Base-by-base conservation (phyloP, 2,329 filamentous ascomycete genomes). In the Fusarium succisae region DNA sequence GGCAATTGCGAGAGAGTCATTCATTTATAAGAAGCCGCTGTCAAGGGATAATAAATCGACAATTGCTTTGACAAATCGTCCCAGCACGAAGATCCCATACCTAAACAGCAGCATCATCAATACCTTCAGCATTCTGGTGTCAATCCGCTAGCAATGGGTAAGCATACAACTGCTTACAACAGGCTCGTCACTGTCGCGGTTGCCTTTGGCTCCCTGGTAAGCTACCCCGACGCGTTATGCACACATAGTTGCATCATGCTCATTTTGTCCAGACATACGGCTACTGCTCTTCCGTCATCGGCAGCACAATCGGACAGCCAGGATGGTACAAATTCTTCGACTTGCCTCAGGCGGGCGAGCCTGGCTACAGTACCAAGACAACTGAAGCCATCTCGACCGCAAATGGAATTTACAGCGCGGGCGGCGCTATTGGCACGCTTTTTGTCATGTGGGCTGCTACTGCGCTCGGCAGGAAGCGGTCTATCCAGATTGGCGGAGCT, bases 241-340 rank as follows among this genome's bases (percentile, higher is more conserved):
- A 8, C 1, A 6, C 3, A 4, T 1, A 14, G 13, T 1, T 44
- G 1, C 8, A 26, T n/a, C 6, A 24, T 39, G 11, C 65, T 66
- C 1, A 54, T 20, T 4, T 7, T 12, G 17, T 24, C 30, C 58
- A 86, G 84, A 87, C 86, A 9, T 88, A 87, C 69, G 86, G 86
- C 28, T 88, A 87, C 72, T 84, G 82, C 62, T 81, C 86, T 12
- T 86, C 86, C 6, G 83, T 87, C 30, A 87, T 88, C 41, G 81
- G 83, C 39, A 86, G 84, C 66, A 88, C 86, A 30, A 87, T 88
- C 66, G 86, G 86, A 22, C 86, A 88, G 70, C 85, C 86, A 15
- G 86, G 86, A 72, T 88, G 85, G 85, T 88, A 86, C 74, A 68
- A 75, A 15, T 87, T 84, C 77, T 87, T 88, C 76, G 74, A 84